Percentiles rank a stretch among this genome's conserved stretches.
These are phyloP conservation scores for Rhododendron griersonianum DNA, from an alignment of 148 eudicot genomes.

Conservation along the genomic window DNA sequence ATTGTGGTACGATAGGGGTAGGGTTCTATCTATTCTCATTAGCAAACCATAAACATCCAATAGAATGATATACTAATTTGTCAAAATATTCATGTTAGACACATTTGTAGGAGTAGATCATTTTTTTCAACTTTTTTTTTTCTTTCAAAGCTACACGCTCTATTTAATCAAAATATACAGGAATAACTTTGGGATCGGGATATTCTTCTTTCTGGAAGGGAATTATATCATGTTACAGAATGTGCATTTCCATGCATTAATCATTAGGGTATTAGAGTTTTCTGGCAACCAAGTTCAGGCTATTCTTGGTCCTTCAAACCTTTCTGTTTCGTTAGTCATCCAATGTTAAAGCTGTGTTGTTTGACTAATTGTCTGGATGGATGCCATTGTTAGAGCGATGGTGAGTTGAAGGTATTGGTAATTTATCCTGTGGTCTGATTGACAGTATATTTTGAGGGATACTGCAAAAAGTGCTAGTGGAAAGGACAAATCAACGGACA, in stretches of 20 bases:
- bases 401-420: not conserved
- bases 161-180: not conserved
- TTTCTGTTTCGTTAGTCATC: not conserved
- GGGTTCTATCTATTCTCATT: not conserved
- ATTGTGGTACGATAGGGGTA: not conserved
- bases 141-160: not conserved
- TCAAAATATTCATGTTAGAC: not conserved
- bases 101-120: not conserved
- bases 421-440: not conserved
- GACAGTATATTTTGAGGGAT: conserved; percentile 69
- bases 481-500: conserved; percentile 60
- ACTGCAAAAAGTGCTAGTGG: conserved; percentile 50
- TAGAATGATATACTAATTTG: not conserved
- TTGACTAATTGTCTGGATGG: not conserved
- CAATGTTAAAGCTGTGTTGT: not conserved
- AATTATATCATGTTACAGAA: not conserved
- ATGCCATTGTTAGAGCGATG: not conserved
- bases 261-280: not conserved
- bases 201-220: not conserved
- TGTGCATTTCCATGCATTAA: not conserved
- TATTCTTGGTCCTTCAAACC: not conserved
- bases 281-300: not conserved
- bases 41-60: not conserved
- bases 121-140: not conserved
- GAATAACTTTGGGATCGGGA: not conserved